Evolutionary conservation across 1,139 yeast species (phyloP), one percentile per base, ranked within the genome.

Genomic region (Pneumocystis carinii): DNA sequence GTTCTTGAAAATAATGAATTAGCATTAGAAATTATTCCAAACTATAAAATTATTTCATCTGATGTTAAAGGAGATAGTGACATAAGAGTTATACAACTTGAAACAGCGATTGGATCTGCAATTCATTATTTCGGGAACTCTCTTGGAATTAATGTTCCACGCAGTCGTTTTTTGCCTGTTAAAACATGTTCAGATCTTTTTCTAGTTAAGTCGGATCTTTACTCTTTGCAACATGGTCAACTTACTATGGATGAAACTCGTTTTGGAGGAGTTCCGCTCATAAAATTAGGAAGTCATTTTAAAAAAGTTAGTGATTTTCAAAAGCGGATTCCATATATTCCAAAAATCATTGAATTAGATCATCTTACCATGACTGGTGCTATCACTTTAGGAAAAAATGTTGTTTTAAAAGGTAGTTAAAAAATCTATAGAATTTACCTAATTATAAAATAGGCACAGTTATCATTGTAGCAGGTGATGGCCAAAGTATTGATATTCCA

Each of bases 61-160:
- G 76, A 77, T 69, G 67, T 67, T 59, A 67, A 68, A 63, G 70
- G 69, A 57, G 70, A 67, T 64, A 66, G 68, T 14, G 70, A 67
- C 38, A 80, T 82, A 69, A 96, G 95, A 66, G 82, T 83, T 68
- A 85, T 92, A 72, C 98, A 92, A 79, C 83, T 92, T 73, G 98
- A 92, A 79, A 92, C 98, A 62, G 98, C 98, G 36, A 96, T 90
- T 69, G 98, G 98, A 79, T 98, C 98, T 58, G 97, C 98, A 63
- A 92, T 92, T 74, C 88, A 96, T 77, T 94, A 90, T 77, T 92
- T 94, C 76, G 81, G 85, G 70, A 87, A 89, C 71, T 97, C 97
- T 39, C 97, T 90, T 72, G 98, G 98, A 77, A 95, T 92, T 71
- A 96, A 90, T 71, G 98, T 92, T 42, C 97, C 98, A 75, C 87